Base-by-base conservation (phyloP, 306 rosid species). In the Arachis stenosperma region DNA sequence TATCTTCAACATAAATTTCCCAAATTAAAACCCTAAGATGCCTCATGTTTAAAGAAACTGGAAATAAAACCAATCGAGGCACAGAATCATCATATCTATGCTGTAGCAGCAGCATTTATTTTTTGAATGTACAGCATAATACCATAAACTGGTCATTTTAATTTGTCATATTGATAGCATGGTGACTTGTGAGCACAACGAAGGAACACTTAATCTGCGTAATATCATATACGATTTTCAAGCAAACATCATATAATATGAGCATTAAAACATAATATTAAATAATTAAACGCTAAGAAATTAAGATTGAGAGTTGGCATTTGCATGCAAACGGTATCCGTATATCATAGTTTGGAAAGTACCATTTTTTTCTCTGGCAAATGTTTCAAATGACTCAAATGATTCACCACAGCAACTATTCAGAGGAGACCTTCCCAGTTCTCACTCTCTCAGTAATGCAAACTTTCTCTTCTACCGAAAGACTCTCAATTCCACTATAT, bases 281-380 rank as follows among this genome's bases (percentile, higher is more conserved):
- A 27, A 27, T n/a, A 17, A 43, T 22, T 5, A 11, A 29, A 30
- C 17, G 10, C 36, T 22, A 22, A 22, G 27, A 22, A 22, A 22
- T 22, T 6, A n/a, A 47, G 51, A 15, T 17, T 37, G 17, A n/a
- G 40, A 69, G 47, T 8, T 14, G 30, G 60, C 63, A 75, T 58
- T 78, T 68, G 64, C 80, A 83, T 67, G 76, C 75, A 54, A 75
- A 77, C 60, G 14, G 69, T 56, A 62, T 52, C 60, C 8, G 69
- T 56, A 62, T 52, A 47, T 53, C 44, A 70, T 13, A 78, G 78
- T 82, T 69, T 50, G 41, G 44, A 66, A 53, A 72, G 47, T 83
- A 85, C 94, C 94, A 89, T 85, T 75, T 75, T 79, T 60, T 75
- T 75, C 74, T 64, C 15, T 5, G 12, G 46, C 8, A 53, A 50